A percentile compares a stretch with the other conserved stretches of the same genome.
Conservation (phyloP, 2,329 filamentous ascomycete genomes). For the Alternaria novae-zelandiae region DNA sequence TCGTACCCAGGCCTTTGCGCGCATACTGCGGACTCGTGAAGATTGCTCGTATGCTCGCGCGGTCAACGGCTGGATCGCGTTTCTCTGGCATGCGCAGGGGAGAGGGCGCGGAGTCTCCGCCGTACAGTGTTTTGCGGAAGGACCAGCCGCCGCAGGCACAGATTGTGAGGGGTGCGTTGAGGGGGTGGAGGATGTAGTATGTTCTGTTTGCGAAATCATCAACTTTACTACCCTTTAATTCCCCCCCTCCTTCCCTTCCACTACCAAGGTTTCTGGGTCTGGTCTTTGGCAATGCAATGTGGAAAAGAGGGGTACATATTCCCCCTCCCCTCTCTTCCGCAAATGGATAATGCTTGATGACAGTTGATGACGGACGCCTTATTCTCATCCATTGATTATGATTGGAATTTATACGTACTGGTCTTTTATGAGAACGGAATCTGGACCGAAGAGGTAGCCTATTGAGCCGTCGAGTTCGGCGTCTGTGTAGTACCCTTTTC, state of each 20-base stretch:
- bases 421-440: constrained; percentile 42
- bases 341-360: not conserved
- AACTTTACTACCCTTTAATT: not conserved
- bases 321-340: not conserved
- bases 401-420: constrained; percentile 15
- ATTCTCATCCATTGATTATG: not conserved
- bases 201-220: constrained; percentile 22
- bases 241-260: not conserved
- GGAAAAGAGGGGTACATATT: not conserved
- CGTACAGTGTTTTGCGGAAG: constrained; percentile 44
- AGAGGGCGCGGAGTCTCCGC: constrained; percentile 41
- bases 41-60: constrained; percentile 45
- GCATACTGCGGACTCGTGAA: constrained; percentile 43
- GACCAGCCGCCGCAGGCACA: constrained; percentile 48
- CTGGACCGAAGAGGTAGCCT: constrained; percentile 45
- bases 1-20: constrained; percentile 41
- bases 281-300: not conserved
- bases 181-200: constrained; percentile 44
- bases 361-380: constrained; percentile 7
- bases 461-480: constrained; percentile 46
- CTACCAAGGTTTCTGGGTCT: not conserved
- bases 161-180: constrained; percentile 24
- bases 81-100: constrained; percentile 37
- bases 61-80: constrained; percentile 35
- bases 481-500: constrained; percentile 36